phyloP scores from a whole-genome alignment of 305 asterid genomes.

The Solanum aculeatissimum region DNA sequence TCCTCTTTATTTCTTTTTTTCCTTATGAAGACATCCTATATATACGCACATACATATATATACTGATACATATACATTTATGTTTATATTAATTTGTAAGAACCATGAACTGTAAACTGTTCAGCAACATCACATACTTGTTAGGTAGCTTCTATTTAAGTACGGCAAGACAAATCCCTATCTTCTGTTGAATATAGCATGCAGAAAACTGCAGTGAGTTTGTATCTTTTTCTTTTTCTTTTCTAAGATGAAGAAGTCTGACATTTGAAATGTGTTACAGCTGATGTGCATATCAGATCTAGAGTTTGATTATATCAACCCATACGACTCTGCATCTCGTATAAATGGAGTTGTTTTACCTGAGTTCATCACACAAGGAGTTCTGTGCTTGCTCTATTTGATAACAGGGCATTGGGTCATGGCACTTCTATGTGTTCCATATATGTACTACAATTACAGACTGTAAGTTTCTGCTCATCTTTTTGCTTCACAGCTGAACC shows the following conservation, averaged over 20 bases:
- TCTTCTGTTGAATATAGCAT: background rate
- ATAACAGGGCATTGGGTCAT: slow-evolving; percentile 81
- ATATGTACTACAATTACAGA: slow-evolving; percentile 61
- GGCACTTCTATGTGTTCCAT: slow-evolving; percentile 64
- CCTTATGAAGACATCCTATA: background rate
- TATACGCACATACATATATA: background rate
- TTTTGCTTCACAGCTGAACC: background rate
- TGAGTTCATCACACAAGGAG: slow-evolving; percentile 70
- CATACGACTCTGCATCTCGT: slow-evolving; percentile 71
- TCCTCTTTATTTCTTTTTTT: background rate
- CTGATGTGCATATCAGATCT: slow-evolving; percentile 86
- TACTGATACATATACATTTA: background rate
- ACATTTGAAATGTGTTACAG: slow-evolving; percentile 33
- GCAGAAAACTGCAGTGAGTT: background rate
- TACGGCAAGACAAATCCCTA: background rate
- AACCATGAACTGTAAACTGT: background rate
- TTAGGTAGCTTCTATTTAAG: background rate
- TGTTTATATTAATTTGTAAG: background rate
- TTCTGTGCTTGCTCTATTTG: slow-evolving; percentile 57
- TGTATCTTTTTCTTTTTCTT: background rate
- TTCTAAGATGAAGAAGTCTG: background rate
- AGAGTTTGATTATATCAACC: slow-evolving; percentile 82
- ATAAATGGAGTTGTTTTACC: slow-evolving; percentile 70
- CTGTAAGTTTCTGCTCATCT: slow-evolving; percentile 38
- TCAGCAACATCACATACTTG: background rate